These are phyloP conservation scores for Casuarina glauca DNA, from an alignment of 306 rosid species.

Conservation along the genomic window DNA sequence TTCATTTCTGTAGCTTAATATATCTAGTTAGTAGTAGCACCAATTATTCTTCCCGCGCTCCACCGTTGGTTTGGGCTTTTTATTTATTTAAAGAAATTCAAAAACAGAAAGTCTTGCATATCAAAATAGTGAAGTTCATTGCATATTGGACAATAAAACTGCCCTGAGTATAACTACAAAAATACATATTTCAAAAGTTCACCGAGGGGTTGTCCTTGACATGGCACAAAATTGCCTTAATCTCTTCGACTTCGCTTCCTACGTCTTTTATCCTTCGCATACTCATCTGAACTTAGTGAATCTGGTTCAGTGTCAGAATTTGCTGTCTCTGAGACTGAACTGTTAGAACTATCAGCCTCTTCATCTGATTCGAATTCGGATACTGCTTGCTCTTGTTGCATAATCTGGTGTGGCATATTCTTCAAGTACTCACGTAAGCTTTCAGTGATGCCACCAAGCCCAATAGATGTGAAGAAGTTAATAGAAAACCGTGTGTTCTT, in stretches of 20 bases:
- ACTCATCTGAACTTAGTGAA: slow-evolving; percentile 55
- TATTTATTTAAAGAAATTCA: background rate
- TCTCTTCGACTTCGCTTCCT: slow-evolving; percentile 58
- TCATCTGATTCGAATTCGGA: slow-evolving; percentile 64
- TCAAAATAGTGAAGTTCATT: too few species aligned
- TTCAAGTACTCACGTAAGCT: slow-evolving; percentile 82
- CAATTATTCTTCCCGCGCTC: background rate
- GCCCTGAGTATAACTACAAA: background rate
- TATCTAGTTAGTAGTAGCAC: background rate
- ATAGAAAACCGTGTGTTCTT: slow-evolving; percentile 88
- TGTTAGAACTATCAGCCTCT: slow-evolving; percentile 46
- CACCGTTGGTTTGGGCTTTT: too few species aligned
- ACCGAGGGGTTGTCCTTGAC: background rate
- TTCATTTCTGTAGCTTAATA: background rate
- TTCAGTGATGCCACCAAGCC: slow-evolving; percentile 94
- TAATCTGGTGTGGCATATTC: slow-evolving; percentile 88
- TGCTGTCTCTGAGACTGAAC: slow-evolving; percentile 49
- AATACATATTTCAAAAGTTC: background rate
- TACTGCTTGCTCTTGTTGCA: slow-evolving; percentile 73
- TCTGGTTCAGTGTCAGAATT: slow-evolving; percentile 53
- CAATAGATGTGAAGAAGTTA: slow-evolving; percentile 92
- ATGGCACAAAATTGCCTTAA: slow-evolving; percentile 18
- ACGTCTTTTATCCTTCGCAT: slow-evolving; percentile 38
- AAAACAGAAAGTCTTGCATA: background rate
- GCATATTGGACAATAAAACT: too few species aligned